These are phyloP conservation scores for Alternaria tenuissima DNA, from an alignment of 2,329 filamentous ascomycete species.

Conservation along the genomic window DNA sequence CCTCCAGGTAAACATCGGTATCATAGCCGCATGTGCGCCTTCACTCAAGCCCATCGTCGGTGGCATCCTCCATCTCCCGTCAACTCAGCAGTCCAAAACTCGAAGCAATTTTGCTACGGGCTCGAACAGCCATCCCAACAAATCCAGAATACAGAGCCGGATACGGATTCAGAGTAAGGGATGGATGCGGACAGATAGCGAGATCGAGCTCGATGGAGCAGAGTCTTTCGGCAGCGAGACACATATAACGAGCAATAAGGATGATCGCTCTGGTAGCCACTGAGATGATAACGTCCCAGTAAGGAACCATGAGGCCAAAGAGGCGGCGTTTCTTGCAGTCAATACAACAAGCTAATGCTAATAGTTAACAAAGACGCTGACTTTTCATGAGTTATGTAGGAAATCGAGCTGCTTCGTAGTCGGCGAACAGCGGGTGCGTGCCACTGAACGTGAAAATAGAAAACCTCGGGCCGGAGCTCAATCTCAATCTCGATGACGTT, in stretches of 20 bases:
- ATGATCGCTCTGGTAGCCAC: neutral
- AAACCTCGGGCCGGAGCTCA: neutral
- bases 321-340: neutral
- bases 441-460: neutral
- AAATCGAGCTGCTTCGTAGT: neutral
- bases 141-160: neutral
- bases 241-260: neutral
- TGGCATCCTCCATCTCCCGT: neutral
- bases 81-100: neutral
- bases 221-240: neutral
- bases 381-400: too few species aligned
- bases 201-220: neutral
- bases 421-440: neutral
- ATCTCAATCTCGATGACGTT: neutral
- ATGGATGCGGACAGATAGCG: neutral
- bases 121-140: neutral
- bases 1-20: slow-evolving; percentile 1
- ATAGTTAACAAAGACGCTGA: neutral
- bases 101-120: neutral
- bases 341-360: neutral
- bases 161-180: neutral
- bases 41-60: slow-evolving; percentile 1
- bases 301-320: neutral
- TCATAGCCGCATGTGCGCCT: neutral
- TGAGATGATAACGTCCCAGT: neutral